phyloP scores from a whole-genome alignment of 2,329 filamentous ascomycete genomes.

The Cucurbitaria berberidis region DNA sequence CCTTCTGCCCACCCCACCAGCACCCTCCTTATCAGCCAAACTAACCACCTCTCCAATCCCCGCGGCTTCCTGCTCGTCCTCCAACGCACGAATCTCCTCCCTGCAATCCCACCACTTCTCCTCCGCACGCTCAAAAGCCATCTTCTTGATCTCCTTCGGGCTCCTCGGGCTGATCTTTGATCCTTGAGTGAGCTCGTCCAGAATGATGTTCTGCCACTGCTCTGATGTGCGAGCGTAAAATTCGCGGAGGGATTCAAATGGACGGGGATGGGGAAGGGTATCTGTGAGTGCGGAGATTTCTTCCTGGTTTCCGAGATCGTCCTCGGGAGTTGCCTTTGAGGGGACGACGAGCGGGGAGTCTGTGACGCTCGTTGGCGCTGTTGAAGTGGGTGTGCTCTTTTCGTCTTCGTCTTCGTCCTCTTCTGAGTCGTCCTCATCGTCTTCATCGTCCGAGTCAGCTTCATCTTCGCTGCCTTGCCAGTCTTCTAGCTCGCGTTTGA shows the following conservation, averaged over 20 bases:
- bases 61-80: conserved; percentile 95
- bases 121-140: conserved; percentile 88
- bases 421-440: conserved; percentile 48
- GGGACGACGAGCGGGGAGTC: conserved; percentile 26
- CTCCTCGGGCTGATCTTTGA: conserved; percentile 66
- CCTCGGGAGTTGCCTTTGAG: conserved; percentile 41
- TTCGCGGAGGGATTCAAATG: conserved; percentile 88
- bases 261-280: conserved; percentile 74
- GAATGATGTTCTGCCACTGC: conserved; percentile 87
- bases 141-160: conserved; percentile 89
- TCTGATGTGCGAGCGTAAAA: conserved; percentile 89
- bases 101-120: conserved; percentile 99
- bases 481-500: conserved; percentile 81
- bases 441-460: conserved; percentile 56
- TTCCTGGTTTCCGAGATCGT: conserved; percentile 55
- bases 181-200: conserved; percentile 73
- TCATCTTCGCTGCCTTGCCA: conserved; percentile 68
- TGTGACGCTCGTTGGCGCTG: conserved; percentile 59
- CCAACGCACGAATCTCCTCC: conserved; percentile 87
- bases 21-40: conserved; percentile 71
- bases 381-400: conserved; percentile 47
- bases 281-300: conserved; percentile 67
- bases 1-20: conserved; percentile 40
- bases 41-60: conserved; percentile 95
- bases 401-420: conserved; percentile 62